phyloP scores from a whole-genome alignment of 495 filamentous ascomycete genomes.

The Penicillium canariense region DNA sequence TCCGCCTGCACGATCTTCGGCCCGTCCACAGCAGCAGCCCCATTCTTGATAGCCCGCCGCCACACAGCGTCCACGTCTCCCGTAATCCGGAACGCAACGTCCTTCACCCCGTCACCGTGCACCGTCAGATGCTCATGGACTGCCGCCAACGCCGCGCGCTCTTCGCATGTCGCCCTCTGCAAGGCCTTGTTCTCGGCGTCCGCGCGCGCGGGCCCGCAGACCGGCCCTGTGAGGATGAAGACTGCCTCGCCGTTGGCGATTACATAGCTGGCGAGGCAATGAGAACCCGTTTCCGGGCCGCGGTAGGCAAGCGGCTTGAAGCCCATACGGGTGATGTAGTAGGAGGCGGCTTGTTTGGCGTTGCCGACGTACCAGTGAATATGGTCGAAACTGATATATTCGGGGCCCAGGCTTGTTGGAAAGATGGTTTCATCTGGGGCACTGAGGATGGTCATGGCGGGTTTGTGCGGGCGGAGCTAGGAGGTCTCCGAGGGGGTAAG shows the following conservation, averaged over 20 bases:
- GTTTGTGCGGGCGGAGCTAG: background rate
- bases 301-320: conserved; percentile 71
- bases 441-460: conserved; percentile 13
- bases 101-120: conserved; percentile 82
- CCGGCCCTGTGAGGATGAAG: conserved; percentile 73
- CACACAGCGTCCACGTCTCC: conserved; percentile 64
- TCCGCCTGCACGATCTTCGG: conserved; percentile 46
- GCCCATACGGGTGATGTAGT: conserved; percentile 73
- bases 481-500: background rate
- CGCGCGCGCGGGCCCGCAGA: conserved; percentile 49
- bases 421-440: conserved; percentile 18
- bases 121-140: conserved; percentile 66
- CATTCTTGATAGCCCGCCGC: conserved; percentile 57
- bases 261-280: conserved; percentile 68
- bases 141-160: conserved; percentile 54
- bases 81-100: conserved; percentile 78
- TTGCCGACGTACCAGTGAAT: conserved; percentile 85
- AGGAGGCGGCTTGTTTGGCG: conserved; percentile 78
- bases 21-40: conserved; percentile 56
- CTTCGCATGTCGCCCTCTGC: conserved; percentile 21
- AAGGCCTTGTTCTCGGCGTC: conserved; percentile 17
- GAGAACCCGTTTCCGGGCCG: conserved; percentile 75
- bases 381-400: conserved; percentile 74
- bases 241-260: conserved; percentile 64
- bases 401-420: conserved; percentile 24